Base-by-base conservation (phyloP, 495 filamentous ascomycete genomes). In the Penicillium psychrofluorescens region DNA sequence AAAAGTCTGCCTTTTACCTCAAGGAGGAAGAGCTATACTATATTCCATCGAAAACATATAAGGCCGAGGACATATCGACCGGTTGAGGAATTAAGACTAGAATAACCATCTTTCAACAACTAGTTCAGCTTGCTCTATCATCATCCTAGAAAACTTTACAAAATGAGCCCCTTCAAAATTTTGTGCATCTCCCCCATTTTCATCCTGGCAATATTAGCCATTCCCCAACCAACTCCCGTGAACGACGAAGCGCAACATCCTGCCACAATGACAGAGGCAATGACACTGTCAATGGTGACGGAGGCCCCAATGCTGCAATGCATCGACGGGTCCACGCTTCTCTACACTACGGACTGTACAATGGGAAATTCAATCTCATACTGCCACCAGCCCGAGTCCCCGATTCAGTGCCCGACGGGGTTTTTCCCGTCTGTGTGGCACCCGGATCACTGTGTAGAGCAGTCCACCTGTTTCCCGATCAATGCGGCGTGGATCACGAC, bases 281-380 rank as follows among this genome's bases (percentile, higher is more conserved):
- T 40, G 16, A 35, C 38, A 14, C 40, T 48, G n/a, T 40, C 43
- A 6, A 29, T 11, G 7, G 36, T 56, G 7, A 62, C 56, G 16
- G 38, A 35, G 27, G 51, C 41, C 12, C 41, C 51, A n/a, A 12
- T 16, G 5, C 51, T 62, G 8, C 36, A 15, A 10, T 63, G 59
- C 38, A 16, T 45, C 0, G 34, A 52, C 13, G 57, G 55, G 9
- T 55, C 58, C 16, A 59, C 52, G 6, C 22, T 55, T 15, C 15
- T 63, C n/a, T 50, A 55, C 29, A 63, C 59, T 9, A 59, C 49
- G 0, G 59, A 60, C 22, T 63, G 59, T 29, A 61, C 59, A 11
- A 35, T 56, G 44, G 59, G 59, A 7, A 59, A 38, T 11, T 37
- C 57, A 9, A 34, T 54, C 1, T 54, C 52, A 0, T 63, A 52